Evolutionary conservation across 2,329 filamentous ascomycete genomes (phyloP).

Genomic region (Nothopassalora personata): DNA sequence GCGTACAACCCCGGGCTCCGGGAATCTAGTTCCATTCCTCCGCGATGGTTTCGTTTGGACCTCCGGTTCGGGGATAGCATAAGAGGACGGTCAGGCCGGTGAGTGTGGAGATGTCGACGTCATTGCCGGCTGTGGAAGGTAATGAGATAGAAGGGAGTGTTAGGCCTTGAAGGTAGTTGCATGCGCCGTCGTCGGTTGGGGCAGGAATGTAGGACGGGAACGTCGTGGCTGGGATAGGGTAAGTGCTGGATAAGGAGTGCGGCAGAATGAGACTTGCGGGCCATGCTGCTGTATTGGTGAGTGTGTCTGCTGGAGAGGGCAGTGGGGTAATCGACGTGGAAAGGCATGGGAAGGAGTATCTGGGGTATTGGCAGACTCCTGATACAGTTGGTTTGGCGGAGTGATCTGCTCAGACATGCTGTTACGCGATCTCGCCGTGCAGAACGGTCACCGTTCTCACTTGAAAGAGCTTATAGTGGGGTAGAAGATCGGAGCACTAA

Average conservation of each 20-base stretch:
- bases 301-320: neutral
- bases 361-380: neutral
- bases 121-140: conserved; percentile 30
- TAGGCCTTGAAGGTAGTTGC: conserved; percentile 33
- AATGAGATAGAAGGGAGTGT: conserved; percentile 32
- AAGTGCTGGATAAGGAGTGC: neutral
- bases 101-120: conserved; percentile 33
- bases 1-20: conserved; percentile 42
- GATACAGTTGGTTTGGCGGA: neutral
- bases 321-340: neutral
- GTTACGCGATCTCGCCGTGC: neutral
- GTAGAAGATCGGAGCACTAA: neutral
- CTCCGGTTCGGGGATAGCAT: conserved; percentile 40
- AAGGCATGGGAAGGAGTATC: neutral
- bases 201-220: conserved; percentile 35
- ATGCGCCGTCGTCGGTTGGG: conserved; percentile 39
- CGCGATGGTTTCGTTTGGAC: conserved; percentile 37
- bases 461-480: neutral
- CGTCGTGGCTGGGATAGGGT: conserved; percentile 8
- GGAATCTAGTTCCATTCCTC: conserved; percentile 41
- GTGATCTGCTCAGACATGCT: neutral
- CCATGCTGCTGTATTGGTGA: neutral
- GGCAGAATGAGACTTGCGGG: neutral
- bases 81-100: conserved; percentile 38
- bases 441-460: neutral